Conservation (phyloP, 306 rosid species). For the Cicer yamashitae region DNA sequence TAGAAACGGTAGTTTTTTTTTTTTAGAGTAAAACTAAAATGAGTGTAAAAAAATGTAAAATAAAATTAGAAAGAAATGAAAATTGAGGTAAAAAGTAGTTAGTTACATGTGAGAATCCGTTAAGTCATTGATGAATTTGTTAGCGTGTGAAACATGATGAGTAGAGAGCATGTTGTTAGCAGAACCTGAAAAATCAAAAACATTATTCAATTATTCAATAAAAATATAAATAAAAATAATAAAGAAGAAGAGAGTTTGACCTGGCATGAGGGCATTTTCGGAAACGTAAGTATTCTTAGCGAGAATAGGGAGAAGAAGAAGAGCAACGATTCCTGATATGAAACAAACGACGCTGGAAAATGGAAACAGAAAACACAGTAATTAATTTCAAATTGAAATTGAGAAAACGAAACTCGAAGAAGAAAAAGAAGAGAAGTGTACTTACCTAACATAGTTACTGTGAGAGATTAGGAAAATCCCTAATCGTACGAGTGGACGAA, state of each 20-base stretch:
- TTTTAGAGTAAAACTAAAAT: background rate
- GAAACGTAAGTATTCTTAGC: constrained; percentile 94
- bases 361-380: background rate
- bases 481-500: constrained; percentile 72
- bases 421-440: background rate
- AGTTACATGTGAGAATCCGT: constrained; percentile 57
- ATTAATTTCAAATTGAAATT: background rate
- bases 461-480: constrained; percentile 79
- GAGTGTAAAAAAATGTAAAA: too few species aligned
- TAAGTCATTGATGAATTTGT: constrained; percentile 66
- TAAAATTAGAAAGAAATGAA: background rate
- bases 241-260: constrained; percentile 38
- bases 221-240: background rate
- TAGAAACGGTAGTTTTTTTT: background rate
- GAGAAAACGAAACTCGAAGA: background rate
- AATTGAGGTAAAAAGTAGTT: background rate
- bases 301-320: constrained; percentile 81
- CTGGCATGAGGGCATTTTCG: constrained; percentile 98
- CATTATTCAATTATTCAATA: background rate
- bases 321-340: constrained; percentile 73
- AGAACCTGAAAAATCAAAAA: constrained; percentile 58
- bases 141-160: constrained; percentile 70
- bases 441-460: constrained; percentile 69
- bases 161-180: constrained; percentile 74
- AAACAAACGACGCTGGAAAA: constrained; percentile 68